Percentiles rank a stretch among this genome's conserved stretches.
Conservation (phyloP, 768 basidiomycete species). For the Tulasnella sp. region DNA sequence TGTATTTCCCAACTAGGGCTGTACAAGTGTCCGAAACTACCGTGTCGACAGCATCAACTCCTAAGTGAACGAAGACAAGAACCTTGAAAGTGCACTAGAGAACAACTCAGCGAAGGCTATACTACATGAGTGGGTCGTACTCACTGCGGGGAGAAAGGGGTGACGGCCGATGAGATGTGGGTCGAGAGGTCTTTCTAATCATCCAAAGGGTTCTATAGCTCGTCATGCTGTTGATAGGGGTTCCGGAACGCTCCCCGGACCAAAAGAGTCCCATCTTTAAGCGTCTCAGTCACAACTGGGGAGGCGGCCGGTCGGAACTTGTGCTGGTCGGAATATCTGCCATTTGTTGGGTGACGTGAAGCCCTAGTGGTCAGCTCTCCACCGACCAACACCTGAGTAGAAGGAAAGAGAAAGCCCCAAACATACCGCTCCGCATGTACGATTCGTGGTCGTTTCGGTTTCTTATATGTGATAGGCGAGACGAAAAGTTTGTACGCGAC, state of each 20-base stretch:
- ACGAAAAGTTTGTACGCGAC: slow-evolving; percentile 39
- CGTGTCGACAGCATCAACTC: not conserved
- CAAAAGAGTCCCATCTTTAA: slow-evolving; percentile 64
- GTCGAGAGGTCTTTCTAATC: not conserved
- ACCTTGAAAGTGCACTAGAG: not conserved
- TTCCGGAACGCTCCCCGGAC: slow-evolving; percentile 54
- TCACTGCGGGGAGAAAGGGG: not conserved
- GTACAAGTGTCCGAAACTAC: not conserved
- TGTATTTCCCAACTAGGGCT: not conserved
- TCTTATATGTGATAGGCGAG: slow-evolving; percentile 25
- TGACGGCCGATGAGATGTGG: not conserved
- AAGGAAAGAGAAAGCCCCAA: slow-evolving; percentile 22
- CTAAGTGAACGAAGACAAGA: not conserved
- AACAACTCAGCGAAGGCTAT: not conserved
- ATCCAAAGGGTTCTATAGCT: slow-evolving; percentile 3
- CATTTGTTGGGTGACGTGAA: not conserved
- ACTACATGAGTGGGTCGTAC: not conserved
- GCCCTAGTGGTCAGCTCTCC: not conserved
- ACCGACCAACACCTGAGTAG: not conserved
- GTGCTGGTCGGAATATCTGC: slow-evolving; percentile 76
- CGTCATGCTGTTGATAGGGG: slow-evolving; percentile 15
- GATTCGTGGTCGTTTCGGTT: slow-evolving; percentile 41
- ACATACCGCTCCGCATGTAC: slow-evolving; percentile 62
- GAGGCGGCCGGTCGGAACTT: slow-evolving; percentile 82
- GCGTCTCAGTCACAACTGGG: slow-evolving; percentile 70